Percentiles rank a stretch among this genome's conserved stretches.
Conservation (phyloP, 495 filamentous ascomycete species). For the Lophiotrema nucula region DNA sequence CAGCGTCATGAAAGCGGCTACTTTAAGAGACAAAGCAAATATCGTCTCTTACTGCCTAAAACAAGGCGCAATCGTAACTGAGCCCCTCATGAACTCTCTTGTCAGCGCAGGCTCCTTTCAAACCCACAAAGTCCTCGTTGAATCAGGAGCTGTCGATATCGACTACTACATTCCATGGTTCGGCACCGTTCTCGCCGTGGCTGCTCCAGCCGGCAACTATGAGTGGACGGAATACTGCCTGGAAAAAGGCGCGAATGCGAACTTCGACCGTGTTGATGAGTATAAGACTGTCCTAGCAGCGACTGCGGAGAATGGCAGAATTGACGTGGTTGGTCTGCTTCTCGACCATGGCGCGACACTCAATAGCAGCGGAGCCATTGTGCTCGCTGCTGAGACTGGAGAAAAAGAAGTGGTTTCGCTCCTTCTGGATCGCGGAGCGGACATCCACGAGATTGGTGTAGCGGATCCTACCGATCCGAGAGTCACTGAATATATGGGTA, state of each 20-base stretch:
- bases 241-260: constrained; percentile 6
- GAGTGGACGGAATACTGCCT: constrained; percentile 8
- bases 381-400: constrained; percentile 8
- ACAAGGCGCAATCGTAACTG: background rate
- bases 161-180: constrained; percentile 7
- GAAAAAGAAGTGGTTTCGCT: constrained; percentile 5
- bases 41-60: constrained; percentile 5
- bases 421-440: constrained; percentile 7
- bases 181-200: constrained; percentile 2
- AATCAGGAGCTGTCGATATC: background rate
- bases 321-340: constrained; percentile 17
- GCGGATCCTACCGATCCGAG: constrained; percentile 1
- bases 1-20: background rate
- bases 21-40: background rate
- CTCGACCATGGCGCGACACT: constrained; percentile 14
- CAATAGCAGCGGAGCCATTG: constrained; percentile 6
- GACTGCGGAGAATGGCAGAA: constrained; percentile 11
- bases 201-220: background rate
- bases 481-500: background rate
- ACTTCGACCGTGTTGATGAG: background rate
- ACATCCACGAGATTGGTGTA: constrained; percentile 19
- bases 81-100: background rate
- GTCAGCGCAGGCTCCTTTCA: background rate
- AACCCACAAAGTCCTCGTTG: constrained; percentile 3
- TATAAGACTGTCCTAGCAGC: constrained; percentile 3